A percentile compares a stretch with the other conserved stretches of the same genome.
Evolutionary conservation across 768 basidiomycete genomes (phyloP).

Genomic region (Leucogyrophana mollusca): DNA sequence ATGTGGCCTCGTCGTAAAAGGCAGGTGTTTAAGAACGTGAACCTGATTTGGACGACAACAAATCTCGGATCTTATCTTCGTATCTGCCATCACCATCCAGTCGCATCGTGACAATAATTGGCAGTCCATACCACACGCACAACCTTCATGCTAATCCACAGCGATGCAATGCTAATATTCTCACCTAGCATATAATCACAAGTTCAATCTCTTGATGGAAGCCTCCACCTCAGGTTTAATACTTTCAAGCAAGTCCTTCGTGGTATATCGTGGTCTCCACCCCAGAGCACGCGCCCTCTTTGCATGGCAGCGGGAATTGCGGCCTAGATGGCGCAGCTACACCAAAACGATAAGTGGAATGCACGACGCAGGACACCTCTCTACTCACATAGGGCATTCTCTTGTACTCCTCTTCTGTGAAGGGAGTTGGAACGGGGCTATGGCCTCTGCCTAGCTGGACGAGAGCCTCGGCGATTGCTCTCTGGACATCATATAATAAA

Average conservation of each 20-base stretch:
- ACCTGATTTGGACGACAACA: no score
- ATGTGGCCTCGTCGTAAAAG: no score
- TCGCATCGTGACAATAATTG: no score
- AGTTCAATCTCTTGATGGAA: no score
- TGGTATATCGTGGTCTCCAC: conserved; percentile 31
- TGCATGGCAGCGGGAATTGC: conserved; percentile 13
- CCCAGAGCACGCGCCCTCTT: conserved; percentile 19
- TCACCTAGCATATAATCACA: no score
- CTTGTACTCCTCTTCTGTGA: conserved; percentile 28
- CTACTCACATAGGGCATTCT: conserved; percentile 14
- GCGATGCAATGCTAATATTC: no score
- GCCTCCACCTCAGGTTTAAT: conserved; percentile 39
- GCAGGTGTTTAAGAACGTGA: no score
- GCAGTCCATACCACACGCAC: no score
- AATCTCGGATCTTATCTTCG: no score
- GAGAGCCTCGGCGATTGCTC: conserved; percentile 37
- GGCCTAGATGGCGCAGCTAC: conserved; percentile 8
- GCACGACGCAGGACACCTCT: neutral
- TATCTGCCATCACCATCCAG: no score
- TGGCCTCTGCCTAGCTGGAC: conserved; percentile 36
- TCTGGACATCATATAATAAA: conserved; percentile 39
- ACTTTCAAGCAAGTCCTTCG: conserved; percentile 39
- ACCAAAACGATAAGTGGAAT: neutral
- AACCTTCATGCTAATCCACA: no score
- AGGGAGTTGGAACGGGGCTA: conserved; percentile 42